A percentile compares a stretch with the other conserved stretches of the same genome.
These are phyloP conservation scores for Tricladium varicosporioides DNA, from an alignment of 2,329 filamentous ascomycete species.

Conservation along the genomic window DNA sequence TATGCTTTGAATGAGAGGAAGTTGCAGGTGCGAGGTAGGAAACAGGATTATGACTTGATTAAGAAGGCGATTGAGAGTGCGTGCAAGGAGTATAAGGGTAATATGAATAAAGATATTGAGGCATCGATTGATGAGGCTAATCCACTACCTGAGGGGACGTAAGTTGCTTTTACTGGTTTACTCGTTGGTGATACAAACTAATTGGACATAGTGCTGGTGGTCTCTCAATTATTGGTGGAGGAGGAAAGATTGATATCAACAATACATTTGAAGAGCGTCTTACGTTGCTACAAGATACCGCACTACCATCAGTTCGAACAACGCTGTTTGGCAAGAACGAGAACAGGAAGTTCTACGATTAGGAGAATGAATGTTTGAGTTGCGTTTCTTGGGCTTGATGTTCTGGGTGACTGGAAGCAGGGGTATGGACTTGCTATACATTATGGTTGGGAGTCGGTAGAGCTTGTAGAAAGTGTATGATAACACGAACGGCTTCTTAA, in stretches of 20 bases:
- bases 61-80: conserved; percentile 79
- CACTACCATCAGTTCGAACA: conserved; percentile 79
- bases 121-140: conserved; percentile 76
- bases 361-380: conserved; percentile 33
- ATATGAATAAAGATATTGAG: conserved; percentile 65
- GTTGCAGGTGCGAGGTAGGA: conserved; percentile 70
- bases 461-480: conserved; percentile 34
- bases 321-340: conserved; percentile 91
- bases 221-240: conserved; percentile 73
- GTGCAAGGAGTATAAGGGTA: conserved; percentile 79
- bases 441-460: conserved; percentile 19
- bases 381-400: conserved; percentile 9
- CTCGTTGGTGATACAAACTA: conserved; percentile 12
- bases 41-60: conserved; percentile 73
- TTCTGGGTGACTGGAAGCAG: conserved; percentile 3
- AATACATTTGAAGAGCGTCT: conserved; percentile 96
- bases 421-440: conserved; percentile 17
- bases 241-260: conserved; percentile 96
- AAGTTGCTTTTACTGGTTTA: conserved; percentile 42
- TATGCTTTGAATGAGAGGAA: conserved; percentile 84
- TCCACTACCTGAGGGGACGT: conserved; percentile 79
- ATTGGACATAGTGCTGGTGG: conserved; percentile 69
- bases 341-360: conserved; percentile 95
- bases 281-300: conserved; percentile 77
- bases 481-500: conserved; percentile 25